Conservation (phyloP, 192 early-diverging fungal species). For the Backusella tarrabulga region DNA sequence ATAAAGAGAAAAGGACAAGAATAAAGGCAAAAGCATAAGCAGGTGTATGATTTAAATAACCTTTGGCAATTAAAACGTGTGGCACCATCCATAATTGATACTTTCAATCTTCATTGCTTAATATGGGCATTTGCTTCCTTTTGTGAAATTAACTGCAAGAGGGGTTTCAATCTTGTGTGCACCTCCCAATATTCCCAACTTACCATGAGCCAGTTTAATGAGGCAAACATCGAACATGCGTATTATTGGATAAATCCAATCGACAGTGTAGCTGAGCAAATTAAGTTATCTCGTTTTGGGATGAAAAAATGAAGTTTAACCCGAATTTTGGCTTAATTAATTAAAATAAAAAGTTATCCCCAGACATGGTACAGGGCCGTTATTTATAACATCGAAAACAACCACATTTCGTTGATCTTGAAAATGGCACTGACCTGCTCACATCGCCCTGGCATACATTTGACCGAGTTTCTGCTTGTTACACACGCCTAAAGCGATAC, state of each 20-base stretch:
- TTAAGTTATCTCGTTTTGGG: conserved; percentile 6
- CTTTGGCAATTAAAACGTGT: conserved; percentile 4
- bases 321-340: too few relatives aligned
- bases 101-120: conserved; percentile 5
- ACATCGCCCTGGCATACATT: background rate
- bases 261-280: conserved; percentile 5
- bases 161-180: background rate
- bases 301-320: background rate
- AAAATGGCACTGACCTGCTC: background rate
- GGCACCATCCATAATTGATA: background rate
- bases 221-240: background rate
- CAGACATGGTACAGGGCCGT: too few relatives aligned
- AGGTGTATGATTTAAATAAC: conserved; percentile 3
- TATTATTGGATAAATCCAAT: background rate
- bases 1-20: background rate
- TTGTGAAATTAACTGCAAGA: conserved; percentile 8
- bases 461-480: background rate
- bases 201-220: conserved; percentile 7
- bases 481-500: background rate
- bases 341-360: too few relatives aligned
- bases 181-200: background rate
- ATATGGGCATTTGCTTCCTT: conserved; percentile 6
- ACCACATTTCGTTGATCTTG: background rate
- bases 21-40: background rate
- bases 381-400: background rate